These are phyloP conservation scores for Picea sitchensis DNA, from an alignment of 75 land plant genomes.

Conservation along the genomic window DNA sequence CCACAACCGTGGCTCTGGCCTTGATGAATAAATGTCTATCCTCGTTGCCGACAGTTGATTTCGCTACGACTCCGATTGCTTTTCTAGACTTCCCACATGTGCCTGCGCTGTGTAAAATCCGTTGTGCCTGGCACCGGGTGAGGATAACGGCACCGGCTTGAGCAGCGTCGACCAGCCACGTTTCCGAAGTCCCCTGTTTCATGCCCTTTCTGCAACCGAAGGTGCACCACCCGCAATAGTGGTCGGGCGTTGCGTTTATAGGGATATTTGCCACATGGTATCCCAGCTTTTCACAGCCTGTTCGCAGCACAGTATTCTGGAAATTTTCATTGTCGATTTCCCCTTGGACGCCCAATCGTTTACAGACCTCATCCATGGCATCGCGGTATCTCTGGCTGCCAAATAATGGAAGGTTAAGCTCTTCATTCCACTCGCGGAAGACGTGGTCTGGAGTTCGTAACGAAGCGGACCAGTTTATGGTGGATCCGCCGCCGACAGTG, in stretches of 20 bases:
- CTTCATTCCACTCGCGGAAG: conserved; percentile 56
- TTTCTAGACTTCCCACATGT: background rate
- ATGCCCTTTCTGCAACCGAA: conserved; percentile 62
- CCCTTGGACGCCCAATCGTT: conserved; percentile 54
- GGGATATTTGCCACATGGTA: conserved; percentile 42
- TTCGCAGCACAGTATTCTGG: conserved; percentile 61
- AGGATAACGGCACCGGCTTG: conserved; percentile 52
- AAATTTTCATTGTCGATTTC: conserved; percentile 42
- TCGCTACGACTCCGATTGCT: conserved; percentile 17
- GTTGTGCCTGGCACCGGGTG: conserved; percentile 53
- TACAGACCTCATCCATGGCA: conserved; percentile 67
- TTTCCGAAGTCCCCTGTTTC: conserved; percentile 56
- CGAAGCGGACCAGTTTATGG: conserved; percentile 79
- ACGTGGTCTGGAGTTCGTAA: conserved; percentile 65
- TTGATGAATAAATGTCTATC: conserved; percentile 13
- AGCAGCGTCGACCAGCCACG: conserved; percentile 87
- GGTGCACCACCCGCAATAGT: conserved; percentile 70
- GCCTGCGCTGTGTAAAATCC: conserved; percentile 20
- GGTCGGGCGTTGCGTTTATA: conserved; percentile 44
- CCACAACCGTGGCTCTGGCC: conserved; percentile 22
- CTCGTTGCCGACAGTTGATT: background rate
- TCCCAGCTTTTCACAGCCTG: conserved; percentile 75
- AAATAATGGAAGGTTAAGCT: conserved; percentile 37
- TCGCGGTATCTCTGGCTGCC: conserved; percentile 26
- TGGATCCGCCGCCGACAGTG: conserved; percentile 82